Evolutionary conservation across 1,284 basidiomycete genomes (phyloP).

Genomic region (Melampsora larici-populina): DNA sequence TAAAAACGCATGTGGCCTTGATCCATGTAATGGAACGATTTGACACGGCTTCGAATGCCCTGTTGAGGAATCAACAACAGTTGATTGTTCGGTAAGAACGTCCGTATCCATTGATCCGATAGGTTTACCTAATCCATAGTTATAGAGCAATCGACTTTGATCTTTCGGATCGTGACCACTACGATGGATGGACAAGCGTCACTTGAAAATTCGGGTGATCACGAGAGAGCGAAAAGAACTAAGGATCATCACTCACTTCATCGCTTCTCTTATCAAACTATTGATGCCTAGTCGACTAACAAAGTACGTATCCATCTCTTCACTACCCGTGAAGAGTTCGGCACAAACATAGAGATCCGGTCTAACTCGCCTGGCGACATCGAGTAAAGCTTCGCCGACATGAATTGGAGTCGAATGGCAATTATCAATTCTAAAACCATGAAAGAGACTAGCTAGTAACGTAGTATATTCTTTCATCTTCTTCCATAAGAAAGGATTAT

Average conservation of each 20-base stretch:
- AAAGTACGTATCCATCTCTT: constrained; percentile 86
- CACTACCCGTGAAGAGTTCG: constrained; percentile 92
- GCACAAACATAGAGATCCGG: constrained; percentile 93
- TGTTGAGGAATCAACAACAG: constrained; percentile 66
- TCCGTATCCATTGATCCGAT: constrained; percentile 88
- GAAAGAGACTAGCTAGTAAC: constrained; percentile 73
- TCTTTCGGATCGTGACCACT: constrained; percentile 29
- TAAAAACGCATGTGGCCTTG: constrained; percentile 79
- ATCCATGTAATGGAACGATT: constrained; percentile 76
- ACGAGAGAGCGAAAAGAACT: constrained; percentile 79
- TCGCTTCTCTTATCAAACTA: constrained; percentile 83
- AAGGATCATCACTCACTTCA: constrained; percentile 62
- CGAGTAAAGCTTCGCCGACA: constrained; percentile 86
- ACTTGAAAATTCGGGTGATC: constrained; percentile 56
- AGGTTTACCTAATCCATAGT: constrained; percentile 82
- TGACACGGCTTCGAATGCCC: constrained; percentile 69
- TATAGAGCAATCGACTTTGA: constrained; percentile 60
- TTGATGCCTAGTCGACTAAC: constrained; percentile 87
- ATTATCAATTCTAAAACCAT: constrained; percentile 96
- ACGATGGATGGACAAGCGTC: neutral
- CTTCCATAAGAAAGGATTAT: constrained; percentile 91
- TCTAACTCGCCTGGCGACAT: constrained; percentile 80
- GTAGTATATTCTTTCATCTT: constrained; percentile 86
- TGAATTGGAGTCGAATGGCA: constrained; percentile 95
- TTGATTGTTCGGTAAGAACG: constrained; percentile 64